Percentiles rank a stretch among this genome's conserved stretches.
These are phyloP conservation scores for Amylostereum areolatum DNA, from an alignment of 1,284 basidiomycete genomes.

Conservation along the genomic window DNA sequence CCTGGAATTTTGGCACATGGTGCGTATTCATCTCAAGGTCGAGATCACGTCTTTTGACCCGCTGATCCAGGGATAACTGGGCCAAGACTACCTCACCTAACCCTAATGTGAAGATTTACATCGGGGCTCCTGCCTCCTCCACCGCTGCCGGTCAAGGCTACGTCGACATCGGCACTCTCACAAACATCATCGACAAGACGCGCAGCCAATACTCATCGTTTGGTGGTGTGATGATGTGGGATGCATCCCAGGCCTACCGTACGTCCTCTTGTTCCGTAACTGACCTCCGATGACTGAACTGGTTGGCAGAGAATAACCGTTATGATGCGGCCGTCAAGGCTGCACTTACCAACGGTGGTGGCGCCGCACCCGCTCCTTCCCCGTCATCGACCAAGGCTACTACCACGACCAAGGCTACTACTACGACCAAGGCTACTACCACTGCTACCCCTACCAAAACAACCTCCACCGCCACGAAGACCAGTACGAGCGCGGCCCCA, in stretches of 20 bases:
- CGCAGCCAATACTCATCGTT: slow-evolving; percentile 52
- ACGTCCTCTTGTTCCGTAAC: slow-evolving; percentile 9
- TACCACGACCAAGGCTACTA: slow-evolving; percentile 13
- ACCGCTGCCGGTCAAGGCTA: slow-evolving; percentile 48
- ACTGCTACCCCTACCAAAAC: slow-evolving; percentile 14
- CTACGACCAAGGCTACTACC: slow-evolving; percentile 18
- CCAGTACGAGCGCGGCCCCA: slow-evolving; percentile 18
- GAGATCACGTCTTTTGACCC: slow-evolving; percentile 3
- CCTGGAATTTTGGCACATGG: slow-evolving; percentile 49
- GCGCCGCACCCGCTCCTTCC: slow-evolving; percentile 19
- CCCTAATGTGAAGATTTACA: slow-evolving; percentile 53
- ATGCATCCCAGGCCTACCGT: slow-evolving; percentile 56
- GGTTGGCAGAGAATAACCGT: slow-evolving; percentile 31
- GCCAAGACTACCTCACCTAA: slow-evolving; percentile 54
- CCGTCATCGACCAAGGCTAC: slow-evolving; percentile 18
- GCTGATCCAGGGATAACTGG: slow-evolving; percentile 49
- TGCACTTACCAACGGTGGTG: slow-evolving; percentile 32
- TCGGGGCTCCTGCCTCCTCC: slow-evolving; percentile 51
- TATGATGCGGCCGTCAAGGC: slow-evolving; percentile 49
- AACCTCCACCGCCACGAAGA: slow-evolving; percentile 15
- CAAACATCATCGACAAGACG: slow-evolving; percentile 36
- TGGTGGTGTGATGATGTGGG: slow-evolving; percentile 68
- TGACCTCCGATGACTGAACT: not conserved
- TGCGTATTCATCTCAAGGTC: slow-evolving; percentile 17
- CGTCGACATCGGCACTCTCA: slow-evolving; percentile 40